These are phyloP conservation scores for Didymella sp. DNA, from an alignment of 2,329 filamentous ascomycete species.

Conservation along the genomic window DNA sequence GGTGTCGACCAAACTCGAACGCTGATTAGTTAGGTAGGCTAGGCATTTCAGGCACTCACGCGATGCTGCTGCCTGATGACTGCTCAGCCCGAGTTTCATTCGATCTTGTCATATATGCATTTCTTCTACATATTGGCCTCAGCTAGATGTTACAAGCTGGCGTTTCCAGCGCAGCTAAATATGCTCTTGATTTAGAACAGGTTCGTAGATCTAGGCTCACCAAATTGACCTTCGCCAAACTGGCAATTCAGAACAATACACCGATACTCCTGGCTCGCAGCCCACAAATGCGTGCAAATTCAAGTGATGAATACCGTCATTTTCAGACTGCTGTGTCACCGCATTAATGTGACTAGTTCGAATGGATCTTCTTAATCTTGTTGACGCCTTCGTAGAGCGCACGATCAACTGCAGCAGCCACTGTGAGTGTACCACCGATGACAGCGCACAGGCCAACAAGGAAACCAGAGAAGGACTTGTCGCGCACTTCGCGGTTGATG, in stretches of 20 bases:
- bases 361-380: constrained; percentile 85
- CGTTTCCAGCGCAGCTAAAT: constrained; percentile 9
- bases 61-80: constrained; percentile 5
- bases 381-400: constrained; percentile 87
- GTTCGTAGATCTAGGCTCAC: constrained; percentile 12
- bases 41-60: constrained; percentile 5
- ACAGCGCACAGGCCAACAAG: constrained; percentile 93
- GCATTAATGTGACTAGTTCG: constrained; percentile 51
- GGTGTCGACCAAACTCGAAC: too few species aligned
- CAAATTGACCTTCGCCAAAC: background rate
- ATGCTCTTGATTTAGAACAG: background rate
- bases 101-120: constrained; percentile 6
- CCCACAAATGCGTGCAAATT: constrained; percentile 7
- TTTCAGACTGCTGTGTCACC: background rate
- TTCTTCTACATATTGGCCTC: constrained; percentile 8
- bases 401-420: constrained; percentile 91
- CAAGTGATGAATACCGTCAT: background rate
- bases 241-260: constrained; percentile 6
- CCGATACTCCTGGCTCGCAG: constrained; percentile 17
- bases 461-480: constrained; percentile 91
- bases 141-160: constrained; percentile 19
- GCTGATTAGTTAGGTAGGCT: background rate
- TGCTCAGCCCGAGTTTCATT: background rate
- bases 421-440: constrained; percentile 92
- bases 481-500: constrained; percentile 89